These are phyloP conservation scores for Saturnispora dispora DNA, from an alignment of 805 yeast genomes.

Conservation along the genomic window DNA sequence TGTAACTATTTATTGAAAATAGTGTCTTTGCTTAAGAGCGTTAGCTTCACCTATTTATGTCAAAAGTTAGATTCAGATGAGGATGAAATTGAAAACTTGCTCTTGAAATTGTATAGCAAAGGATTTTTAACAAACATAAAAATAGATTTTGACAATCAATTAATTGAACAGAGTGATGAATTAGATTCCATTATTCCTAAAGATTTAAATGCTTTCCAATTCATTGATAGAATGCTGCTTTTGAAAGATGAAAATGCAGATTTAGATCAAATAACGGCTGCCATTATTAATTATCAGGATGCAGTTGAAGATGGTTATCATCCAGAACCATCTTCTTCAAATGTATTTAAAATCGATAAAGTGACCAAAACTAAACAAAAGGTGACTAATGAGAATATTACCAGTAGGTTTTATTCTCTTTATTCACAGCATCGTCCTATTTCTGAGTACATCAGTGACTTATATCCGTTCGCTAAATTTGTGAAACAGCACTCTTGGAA, in stretches of 20 bases:
- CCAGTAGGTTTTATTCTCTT: background rate
- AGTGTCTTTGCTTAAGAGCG: constrained; percentile 17
- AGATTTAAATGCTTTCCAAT: constrained; percentile 1
- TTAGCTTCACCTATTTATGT: constrained; percentile 17
- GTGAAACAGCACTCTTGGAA: background rate
- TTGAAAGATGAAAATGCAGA: background rate
- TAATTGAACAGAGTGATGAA: constrained; percentile 12
- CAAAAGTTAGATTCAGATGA: constrained; percentile 16
- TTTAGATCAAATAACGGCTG: background rate
- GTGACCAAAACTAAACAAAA: background rate
- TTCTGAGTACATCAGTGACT: background rate
- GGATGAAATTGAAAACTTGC: constrained; percentile 15
- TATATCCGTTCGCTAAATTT: background rate
- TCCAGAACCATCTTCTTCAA: background rate
- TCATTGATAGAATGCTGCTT: background rate
- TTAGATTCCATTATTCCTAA: background rate
- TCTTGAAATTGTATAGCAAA: constrained; percentile 19
- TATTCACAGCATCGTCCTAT: background rate
- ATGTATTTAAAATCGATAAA: background rate
- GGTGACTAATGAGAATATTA: background rate
- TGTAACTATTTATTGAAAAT: constrained; percentile 18
- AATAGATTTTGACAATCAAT: constrained; percentile 20
- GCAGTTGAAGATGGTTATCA: background rate
- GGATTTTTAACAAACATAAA: constrained; percentile 21
- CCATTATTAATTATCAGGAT: background rate